Conservation (phyloP, 2,329 filamentous ascomycete species). For the Diaporthe vaccinii region DNA sequence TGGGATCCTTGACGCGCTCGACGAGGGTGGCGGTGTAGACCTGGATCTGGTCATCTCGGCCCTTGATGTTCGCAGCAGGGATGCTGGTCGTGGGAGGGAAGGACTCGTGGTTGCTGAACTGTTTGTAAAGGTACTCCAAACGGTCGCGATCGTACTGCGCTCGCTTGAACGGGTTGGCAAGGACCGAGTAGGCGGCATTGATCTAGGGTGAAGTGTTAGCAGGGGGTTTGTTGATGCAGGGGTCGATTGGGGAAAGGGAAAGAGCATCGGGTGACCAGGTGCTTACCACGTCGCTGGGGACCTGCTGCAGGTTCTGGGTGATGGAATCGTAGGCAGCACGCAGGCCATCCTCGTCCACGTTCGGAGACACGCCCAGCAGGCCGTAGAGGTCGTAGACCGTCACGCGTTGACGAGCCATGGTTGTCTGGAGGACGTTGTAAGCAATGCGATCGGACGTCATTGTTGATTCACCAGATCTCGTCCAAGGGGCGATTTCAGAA, state of each 20-base stretch:
- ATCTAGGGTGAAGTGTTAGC: neutral
- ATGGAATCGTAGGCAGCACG: conserved; percentile 32
- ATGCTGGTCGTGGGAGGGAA: conserved; percentile 11
- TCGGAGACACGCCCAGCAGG: conserved; percentile 33
- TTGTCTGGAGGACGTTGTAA: conserved; percentile 18
- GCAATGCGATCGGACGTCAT: conserved; percentile 20
- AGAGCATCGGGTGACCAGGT: neutral
- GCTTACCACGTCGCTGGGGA: conserved; percentile 25
- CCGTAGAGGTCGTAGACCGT: conserved; percentile 39
- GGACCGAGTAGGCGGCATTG: conserved; percentile 34
- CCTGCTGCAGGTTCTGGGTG: conserved; percentile 18
- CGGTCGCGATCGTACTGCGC: conserved; percentile 41
- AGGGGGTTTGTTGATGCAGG: neutral
- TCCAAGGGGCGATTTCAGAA: too few species aligned
- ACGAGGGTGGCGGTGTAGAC: conserved; percentile 33
- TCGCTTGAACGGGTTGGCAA: conserved; percentile 34
- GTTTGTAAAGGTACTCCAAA: conserved; percentile 36
- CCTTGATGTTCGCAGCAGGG: neutral
- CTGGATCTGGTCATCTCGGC: conserved; percentile 37
- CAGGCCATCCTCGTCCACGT: conserved; percentile 31
- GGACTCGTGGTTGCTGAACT: conserved; percentile 20
- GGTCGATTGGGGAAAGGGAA: too few species aligned
- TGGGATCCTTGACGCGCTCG: conserved; percentile 31
- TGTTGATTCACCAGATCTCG: neutral
- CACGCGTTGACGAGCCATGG: conserved; percentile 32